phyloP scores from a whole-genome alignment of 352 stramenopile species.

The Phytophthora foliorum region DNA sequence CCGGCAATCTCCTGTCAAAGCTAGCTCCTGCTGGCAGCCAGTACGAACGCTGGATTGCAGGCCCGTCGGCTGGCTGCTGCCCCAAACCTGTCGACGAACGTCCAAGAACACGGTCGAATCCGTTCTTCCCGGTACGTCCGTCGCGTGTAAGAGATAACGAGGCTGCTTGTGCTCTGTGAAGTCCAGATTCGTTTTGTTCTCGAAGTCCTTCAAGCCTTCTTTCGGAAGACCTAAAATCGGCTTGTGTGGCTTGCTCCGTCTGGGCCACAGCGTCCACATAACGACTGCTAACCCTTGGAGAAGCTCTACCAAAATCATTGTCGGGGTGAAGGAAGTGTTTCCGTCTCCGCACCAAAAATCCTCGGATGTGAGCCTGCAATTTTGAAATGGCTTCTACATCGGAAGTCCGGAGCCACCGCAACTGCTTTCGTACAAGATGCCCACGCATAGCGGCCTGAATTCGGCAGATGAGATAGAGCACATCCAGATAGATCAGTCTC shows the following conservation, averaged over 20 bases:
- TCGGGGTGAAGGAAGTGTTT: constrained; percentile 9
- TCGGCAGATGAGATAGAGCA: constrained; percentile 82
- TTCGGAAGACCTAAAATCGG: constrained; percentile 2
- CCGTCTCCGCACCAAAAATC: constrained; percentile 35
- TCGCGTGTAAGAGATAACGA: constrained; percentile 20
- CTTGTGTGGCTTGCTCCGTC: constrained; percentile 10
- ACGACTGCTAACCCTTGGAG: neutral
- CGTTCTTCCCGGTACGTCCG: constrained; percentile 7
- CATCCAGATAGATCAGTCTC: constrained; percentile 82
- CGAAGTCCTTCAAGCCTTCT: constrained; percentile 1
- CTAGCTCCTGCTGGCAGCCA: constrained; percentile 70
- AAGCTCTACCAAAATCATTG: neutral
- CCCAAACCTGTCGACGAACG: constrained; percentile 36
- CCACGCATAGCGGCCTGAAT: constrained; percentile 81
- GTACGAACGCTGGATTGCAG: constrained; percentile 71
- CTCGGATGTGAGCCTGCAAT: constrained; percentile 61
- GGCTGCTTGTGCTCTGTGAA: constrained; percentile 13
- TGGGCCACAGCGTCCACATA: constrained; percentile 6
- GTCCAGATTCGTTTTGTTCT: neutral
- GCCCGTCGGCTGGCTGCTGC: constrained; percentile 21
- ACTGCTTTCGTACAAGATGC: constrained; percentile 63
- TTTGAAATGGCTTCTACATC: constrained; percentile 56
- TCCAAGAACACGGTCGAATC: constrained; percentile 6
- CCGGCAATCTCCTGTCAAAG: constrained; percentile 51
- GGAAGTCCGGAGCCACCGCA: constrained; percentile 57